phyloP scores from a whole-genome alignment of 2,329 filamentous ascomycete species.

The Aspergillus sp. region DNA sequence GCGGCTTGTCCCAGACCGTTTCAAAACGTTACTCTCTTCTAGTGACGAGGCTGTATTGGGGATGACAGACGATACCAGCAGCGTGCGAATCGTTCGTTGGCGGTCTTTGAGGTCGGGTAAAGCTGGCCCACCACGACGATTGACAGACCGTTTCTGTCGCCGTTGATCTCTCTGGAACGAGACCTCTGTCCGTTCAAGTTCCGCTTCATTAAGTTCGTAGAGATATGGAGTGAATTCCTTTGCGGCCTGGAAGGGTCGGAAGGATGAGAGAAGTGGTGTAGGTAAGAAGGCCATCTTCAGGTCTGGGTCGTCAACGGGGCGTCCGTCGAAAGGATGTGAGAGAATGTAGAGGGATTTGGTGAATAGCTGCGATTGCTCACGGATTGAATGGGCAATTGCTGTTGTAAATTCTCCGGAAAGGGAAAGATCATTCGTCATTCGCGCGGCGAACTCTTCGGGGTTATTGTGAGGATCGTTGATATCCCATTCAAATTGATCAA shows the following conservation, averaged over 20 bases:
- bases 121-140: slow-evolving; percentile 85
- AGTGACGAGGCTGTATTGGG: slow-evolving; percentile 78
- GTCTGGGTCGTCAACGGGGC: slow-evolving; percentile 89
- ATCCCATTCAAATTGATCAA: slow-evolving; percentile 99
- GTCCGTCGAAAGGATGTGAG: slow-evolving; percentile 91
- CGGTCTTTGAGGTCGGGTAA: slow-evolving; percentile 95
- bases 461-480: slow-evolving; percentile 94
- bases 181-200: slow-evolving; percentile 85
- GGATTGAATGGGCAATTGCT: slow-evolving; percentile 95
- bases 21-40: slow-evolving; percentile 85
- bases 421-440: slow-evolving; percentile 86
- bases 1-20: slow-evolving; percentile 66
- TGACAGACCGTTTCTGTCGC: slow-evolving; percentile 92
- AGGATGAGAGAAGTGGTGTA: slow-evolving; percentile 77
- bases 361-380: slow-evolving; percentile 93
- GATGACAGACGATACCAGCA: slow-evolving; percentile 88
- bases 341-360: slow-evolving; percentile 90
- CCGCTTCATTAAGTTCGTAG: slow-evolving; percentile 88
- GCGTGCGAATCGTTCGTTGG: slow-evolving; percentile 86
- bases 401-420: slow-evolving; percentile 95
- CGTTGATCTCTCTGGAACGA: slow-evolving; percentile 93
- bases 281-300: slow-evolving; percentile 81
- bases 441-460: slow-evolving; percentile 87
- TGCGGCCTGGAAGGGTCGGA: slow-evolving; percentile 86
- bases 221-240: slow-evolving; percentile 93